A percentile compares a stretch with the other conserved stretches of the same genome.
These are phyloP conservation scores for Daldinia sp. DNA, from an alignment of 2,329 filamentous ascomycete species.

Conservation along the genomic window DNA sequence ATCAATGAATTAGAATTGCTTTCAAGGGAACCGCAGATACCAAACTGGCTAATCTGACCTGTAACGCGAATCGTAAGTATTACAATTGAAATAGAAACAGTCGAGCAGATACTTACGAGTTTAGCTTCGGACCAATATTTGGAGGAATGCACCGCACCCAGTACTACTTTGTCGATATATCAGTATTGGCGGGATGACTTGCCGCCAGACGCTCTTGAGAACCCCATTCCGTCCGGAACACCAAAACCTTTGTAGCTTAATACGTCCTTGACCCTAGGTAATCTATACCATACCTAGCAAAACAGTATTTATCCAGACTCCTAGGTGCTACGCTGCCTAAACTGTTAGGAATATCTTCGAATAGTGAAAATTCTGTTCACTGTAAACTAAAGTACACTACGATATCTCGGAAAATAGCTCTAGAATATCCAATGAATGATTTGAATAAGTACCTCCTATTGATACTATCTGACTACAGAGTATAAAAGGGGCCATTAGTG, in stretches of 20 bases:
- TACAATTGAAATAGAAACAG: background rate
- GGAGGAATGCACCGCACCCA: background rate
- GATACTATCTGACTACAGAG: no score
- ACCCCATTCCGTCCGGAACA: background rate
- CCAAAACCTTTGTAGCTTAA: background rate
- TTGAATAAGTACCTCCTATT: no score
- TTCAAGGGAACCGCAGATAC: background rate
- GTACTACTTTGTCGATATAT: background rate
- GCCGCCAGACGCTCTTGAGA: slow-evolving; percentile 4
- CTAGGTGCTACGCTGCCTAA: no score
- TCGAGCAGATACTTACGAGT: background rate
- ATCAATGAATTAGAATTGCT: background rate
- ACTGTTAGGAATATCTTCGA: no score
- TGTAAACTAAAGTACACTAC: no score
- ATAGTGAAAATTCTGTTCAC: no score
- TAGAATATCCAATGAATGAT: no score
- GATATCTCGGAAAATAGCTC: no score
- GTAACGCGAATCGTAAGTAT: background rate
- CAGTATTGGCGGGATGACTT: slow-evolving; percentile 2
- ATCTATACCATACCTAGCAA: no score
- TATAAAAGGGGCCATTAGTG: no score
- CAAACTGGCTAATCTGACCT: background rate
- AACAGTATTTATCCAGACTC: no score
- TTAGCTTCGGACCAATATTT: background rate
- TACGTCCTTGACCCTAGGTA: no score